Conservation (phyloP, 257 asterid species). For the Solanum arcanum region DNA sequence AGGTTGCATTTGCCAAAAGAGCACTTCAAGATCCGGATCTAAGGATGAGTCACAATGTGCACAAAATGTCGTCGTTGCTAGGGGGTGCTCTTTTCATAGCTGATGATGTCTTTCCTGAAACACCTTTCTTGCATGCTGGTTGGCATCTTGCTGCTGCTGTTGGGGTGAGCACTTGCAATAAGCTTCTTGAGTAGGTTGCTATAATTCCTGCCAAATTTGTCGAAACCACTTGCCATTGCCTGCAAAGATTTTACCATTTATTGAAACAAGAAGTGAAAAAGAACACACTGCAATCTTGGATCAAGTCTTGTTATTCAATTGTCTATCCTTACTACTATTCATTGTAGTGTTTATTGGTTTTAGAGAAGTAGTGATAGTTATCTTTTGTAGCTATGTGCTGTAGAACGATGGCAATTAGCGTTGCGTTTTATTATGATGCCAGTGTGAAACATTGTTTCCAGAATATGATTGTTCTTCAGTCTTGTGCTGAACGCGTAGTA, state of each 20-base stretch:
- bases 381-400: not conserved
- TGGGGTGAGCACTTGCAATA: constrained; percentile 77
- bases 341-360: not conserved
- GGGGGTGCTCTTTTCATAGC: constrained; percentile 81
- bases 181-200: constrained; percentile 39
- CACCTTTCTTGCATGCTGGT: constrained; percentile 82
- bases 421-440: not conserved
- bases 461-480: not conserved
- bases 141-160: constrained; percentile 96
- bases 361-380: not conserved
- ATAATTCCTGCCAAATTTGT: constrained; percentile 22
- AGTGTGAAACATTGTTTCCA: not conserved
- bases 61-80: constrained; percentile 59
- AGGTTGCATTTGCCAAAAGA: constrained; percentile 88
- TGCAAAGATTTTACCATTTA: not conserved
- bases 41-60: constrained; percentile 58
- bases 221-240: constrained; percentile 27
- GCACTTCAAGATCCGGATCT: constrained; percentile 72
- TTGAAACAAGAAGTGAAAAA: not conserved
- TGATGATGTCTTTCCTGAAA: constrained; percentile 54
- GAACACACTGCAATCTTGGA: not conserved
- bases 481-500: not conserved
- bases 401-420: constrained; percentile 1
- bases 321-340: not conserved
- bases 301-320: not conserved